Base-by-base conservation (phyloP, 2,329 filamentous ascomycete genomes). In the Venturia nashicola region DNA sequence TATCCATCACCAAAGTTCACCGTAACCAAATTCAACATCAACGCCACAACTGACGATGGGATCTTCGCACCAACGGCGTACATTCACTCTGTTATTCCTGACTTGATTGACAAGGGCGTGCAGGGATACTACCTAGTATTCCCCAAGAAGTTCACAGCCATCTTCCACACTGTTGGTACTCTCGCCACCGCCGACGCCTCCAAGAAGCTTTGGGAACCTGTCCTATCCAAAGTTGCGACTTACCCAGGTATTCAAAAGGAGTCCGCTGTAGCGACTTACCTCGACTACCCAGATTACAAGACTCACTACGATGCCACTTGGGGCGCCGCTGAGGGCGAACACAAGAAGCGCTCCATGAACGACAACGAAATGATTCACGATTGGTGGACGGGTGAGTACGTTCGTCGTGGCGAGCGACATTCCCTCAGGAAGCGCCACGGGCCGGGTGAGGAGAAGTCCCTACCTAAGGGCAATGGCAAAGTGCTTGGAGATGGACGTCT, bases 1-100 rank as follows among this genome's bases (percentile, higher is more conserved):
- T 60, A 44, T 27, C 61, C 61, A 32, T 40, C 62, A 11, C 64
- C 61, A 11, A 65, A 64, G 27, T 42, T 65, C 20, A 44, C 64
- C 5, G 61, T 65, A 12, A 43, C 61, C 36, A 43, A 42, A 12
- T 64, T 55, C 18, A 36, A 12, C 12, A 23, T 65, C 27, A 65
- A 65, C 46, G 57, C 63, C 12, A 65, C 59, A 5, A 48, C 39
- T 32, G 34, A n/a, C 8, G 44, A 36, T 18, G 54, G 39, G 14
- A 11, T 51, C 9, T 42, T 39, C 42, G 40, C 61, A 51, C 42
- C 62, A 20, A 48, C 16, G 18, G 62, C 62, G 7, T 43, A 59
- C 16, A 59, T 64, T 16, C 62, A 60, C 42, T 32, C 51, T 23
- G 34, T 32, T 12, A 23, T 64, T 9, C 62, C 62, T 16, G 62